Conservation (phyloP, 352 stramenopile genomes). For the Phytophthora palmivora region DNA sequence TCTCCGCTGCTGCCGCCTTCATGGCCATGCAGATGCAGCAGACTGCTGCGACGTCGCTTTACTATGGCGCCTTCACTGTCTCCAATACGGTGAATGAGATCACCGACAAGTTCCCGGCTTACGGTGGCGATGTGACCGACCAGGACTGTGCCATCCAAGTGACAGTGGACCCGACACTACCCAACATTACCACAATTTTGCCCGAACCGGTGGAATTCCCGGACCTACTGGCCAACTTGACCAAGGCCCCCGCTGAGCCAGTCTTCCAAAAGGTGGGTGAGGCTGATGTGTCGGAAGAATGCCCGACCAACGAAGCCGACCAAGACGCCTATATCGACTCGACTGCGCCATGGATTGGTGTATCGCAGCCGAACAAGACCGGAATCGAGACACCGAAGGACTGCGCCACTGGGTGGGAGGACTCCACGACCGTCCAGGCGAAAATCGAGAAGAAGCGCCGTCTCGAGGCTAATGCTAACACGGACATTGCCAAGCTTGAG, state of each 20-base stretch:
- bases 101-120: conserved; percentile 21
- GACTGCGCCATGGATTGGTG: background rate
- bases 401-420: conserved; percentile 37
- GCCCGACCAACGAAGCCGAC: conserved; percentile 9
- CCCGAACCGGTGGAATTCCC: conserved; percentile 23
- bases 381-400: conserved; percentile 18
- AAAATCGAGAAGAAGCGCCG: conserved; percentile 29
- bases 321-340: conserved; percentile 19
- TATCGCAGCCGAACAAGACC: conserved; percentile 1
- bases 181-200: conserved; percentile 31
- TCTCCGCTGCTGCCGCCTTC: conserved; percentile 22
- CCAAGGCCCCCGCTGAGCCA: conserved; percentile 10
- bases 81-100: conserved; percentile 21
- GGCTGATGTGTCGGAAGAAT: conserved; percentile 15
- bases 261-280: conserved; percentile 26
- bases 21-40: conserved; percentile 28
- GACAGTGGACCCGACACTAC: conserved; percentile 28
- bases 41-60: conserved; percentile 21
- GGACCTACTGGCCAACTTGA: conserved; percentile 33
- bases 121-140: conserved; percentile 21
- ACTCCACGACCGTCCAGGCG: background rate
- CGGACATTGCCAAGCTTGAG: conserved; percentile 33
- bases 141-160: conserved; percentile 26
- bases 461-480: conserved; percentile 29
- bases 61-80: conserved; percentile 21